Evolutionary conservation across 345 rosid species (phyloP).

Genomic region (Boechera retrofracta): DNA sequence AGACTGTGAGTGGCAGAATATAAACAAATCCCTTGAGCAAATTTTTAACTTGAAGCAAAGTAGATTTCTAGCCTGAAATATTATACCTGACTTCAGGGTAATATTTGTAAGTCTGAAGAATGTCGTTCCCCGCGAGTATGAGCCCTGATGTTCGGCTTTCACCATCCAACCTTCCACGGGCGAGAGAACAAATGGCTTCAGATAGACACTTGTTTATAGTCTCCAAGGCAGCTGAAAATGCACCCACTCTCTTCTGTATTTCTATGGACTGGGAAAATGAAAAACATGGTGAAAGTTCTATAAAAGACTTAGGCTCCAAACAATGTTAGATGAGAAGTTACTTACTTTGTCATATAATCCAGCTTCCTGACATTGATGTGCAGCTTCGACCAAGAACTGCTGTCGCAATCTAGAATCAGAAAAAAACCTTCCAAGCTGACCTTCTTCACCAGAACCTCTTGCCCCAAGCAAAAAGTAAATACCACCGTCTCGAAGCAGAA

Average conservation of each 20-base stretch:
- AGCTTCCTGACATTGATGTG: constrained; percentile 83
- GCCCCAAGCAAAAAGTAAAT: constrained; percentile 79
- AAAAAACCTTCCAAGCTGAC: constrained; percentile 78
- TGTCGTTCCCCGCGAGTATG: constrained; percentile 86
- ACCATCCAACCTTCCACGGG: constrained; percentile 90
- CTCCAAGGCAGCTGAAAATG: constrained; percentile 87
- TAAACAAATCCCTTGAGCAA: constrained; percentile 21
- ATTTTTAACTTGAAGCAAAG: constrained; percentile 16
- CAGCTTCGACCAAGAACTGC: constrained; percentile 89
- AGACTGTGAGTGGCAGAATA: constrained; percentile 51
- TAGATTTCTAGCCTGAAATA: not conserved
- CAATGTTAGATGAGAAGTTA: constrained; percentile 33
- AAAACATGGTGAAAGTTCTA: constrained; percentile 25
- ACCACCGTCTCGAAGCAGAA: constrained; percentile 89
- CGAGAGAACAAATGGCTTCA: constrained; percentile 80
- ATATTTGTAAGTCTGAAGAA: constrained; percentile 82
- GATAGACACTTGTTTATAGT: constrained; percentile 91
- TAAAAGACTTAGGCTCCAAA: constrained; percentile 8
- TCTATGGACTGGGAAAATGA: constrained; percentile 70
- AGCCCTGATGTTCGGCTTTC: constrained; percentile 91
- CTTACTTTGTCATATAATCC: constrained; percentile 91
- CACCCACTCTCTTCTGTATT: constrained; percentile 90
- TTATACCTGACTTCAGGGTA: constrained; percentile 81
- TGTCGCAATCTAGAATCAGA: constrained; percentile 67
- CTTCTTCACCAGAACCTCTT: constrained; percentile 92